A percentile compares a stretch with the other conserved stretches of the same genome.
phyloP scores from a whole-genome alignment of 1,284 basidiomycete species.

The Nidula niveotomentosa region DNA sequence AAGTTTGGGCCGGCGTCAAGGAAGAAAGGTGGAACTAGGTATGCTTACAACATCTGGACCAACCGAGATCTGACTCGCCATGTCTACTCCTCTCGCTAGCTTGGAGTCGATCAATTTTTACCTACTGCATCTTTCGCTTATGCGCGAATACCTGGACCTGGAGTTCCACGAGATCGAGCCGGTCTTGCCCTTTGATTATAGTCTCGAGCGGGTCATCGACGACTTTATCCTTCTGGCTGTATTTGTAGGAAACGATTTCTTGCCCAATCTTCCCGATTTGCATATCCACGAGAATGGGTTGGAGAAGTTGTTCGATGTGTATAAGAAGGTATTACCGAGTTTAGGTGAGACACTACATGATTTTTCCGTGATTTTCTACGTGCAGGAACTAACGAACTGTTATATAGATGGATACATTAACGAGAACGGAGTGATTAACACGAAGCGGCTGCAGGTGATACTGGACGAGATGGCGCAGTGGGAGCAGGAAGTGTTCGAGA shows the following conservation, averaged over 20 bases:
- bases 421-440: conserved; percentile 84
- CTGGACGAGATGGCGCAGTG: conserved; percentile 86
- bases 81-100: conserved; percentile 32
- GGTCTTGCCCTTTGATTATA: conserved; percentile 46
- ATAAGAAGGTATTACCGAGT: conserved; percentile 87
- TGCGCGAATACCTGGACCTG: conserved; percentile 96
- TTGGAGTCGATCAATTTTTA: conserved; percentile 93
- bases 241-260: conserved; percentile 97
- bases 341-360: conserved; percentile 47
- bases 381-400: not conserved
- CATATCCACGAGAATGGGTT: conserved; percentile 98
- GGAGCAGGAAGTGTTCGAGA: conserved; percentile 90
- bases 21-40: conserved; percentile 73
- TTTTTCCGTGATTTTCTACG: no score
- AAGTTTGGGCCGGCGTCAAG: conserved; percentile 88
- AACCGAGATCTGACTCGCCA: no score
- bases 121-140: conserved; percentile 89
- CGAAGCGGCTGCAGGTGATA: conserved; percentile 81
- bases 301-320: conserved; percentile 91
- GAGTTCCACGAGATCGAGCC: conserved; percentile 79
- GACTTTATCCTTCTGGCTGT: conserved; percentile 97
- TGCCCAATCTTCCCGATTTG: conserved; percentile 94
- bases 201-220: conserved; percentile 93
- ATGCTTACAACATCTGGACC: conserved; percentile 17
- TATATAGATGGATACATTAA: conserved; percentile 88